Evolutionary conservation across 2,329 filamentous ascomycete species (phyloP).

Genomic region (Pestalotiopsis sp.): DNA sequence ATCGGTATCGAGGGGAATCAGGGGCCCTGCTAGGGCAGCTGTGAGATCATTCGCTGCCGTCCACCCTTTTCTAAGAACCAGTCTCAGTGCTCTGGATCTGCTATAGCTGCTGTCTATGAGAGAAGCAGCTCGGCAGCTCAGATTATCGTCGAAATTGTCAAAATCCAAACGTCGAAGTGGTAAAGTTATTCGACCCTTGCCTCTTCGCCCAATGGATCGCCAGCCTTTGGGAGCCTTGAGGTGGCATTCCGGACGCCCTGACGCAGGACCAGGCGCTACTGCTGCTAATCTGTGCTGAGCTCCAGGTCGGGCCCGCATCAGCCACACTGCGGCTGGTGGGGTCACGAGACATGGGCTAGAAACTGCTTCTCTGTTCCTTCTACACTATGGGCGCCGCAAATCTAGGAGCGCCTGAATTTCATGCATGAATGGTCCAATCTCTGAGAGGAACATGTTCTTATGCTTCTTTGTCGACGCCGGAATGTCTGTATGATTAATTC

Average conservation of each 20-base stretch:
- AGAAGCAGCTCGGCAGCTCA: neutral
- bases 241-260: constrained; percentile 10
- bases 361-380: neutral
- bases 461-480: neutral
- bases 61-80: neutral
- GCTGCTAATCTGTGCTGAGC: neutral
- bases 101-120: neutral
- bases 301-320: neutral
- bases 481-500: neutral
- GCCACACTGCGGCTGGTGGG: constrained; percentile 16
- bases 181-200: constrained; percentile 8
- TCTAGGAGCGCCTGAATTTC: neutral
- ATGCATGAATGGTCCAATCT: neutral
- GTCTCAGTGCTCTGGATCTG: neutral
- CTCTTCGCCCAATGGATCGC: constrained; percentile 10
- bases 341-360: constrained; percentile 4
- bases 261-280: neutral
- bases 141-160: neutral
- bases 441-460: neutral
- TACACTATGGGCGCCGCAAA: neutral
- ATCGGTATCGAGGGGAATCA: constrained; percentile 17
- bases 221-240: constrained; percentile 8
- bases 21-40: constrained; percentile 31
- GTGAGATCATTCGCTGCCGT: constrained; percentile 22
- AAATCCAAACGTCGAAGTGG: neutral